phyloP scores from a whole-genome alignment of 2,329 filamentous ascomycete genomes.

The Aureobasidium namibiae region DNA sequence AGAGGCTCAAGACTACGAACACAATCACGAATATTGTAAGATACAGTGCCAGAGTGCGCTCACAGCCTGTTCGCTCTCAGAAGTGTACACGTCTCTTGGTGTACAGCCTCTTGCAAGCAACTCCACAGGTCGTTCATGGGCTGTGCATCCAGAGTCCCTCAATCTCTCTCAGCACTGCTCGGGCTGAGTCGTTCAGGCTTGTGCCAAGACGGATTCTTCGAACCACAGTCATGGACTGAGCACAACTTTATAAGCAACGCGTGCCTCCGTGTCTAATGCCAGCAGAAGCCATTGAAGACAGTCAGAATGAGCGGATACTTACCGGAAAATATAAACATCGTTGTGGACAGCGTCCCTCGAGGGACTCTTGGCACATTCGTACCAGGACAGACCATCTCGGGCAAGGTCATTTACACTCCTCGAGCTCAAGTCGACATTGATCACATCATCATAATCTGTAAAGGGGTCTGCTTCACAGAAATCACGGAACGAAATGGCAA shows the following conservation, averaged over 20 bases:
- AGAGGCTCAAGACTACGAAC: not conserved
- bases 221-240: not conserved
- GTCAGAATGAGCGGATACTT: not conserved
- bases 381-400: not conserved
- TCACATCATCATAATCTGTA: not conserved
- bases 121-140: not conserved
- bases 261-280: not conserved
- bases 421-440: not conserved
- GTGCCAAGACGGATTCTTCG: constrained; percentile 9
- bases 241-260: not conserved
- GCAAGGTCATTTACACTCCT: not conserved
- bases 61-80: too few species aligned
- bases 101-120: not conserved
- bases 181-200: not conserved
- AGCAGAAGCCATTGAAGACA: too few species aligned
- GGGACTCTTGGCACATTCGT: not conserved
- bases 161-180: not conserved
- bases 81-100: too few species aligned
- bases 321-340: not conserved
- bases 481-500: not conserved
- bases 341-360: not conserved
- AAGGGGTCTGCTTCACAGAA: not conserved
- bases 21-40: too few species aligned
- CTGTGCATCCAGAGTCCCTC: not conserved
- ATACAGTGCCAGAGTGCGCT: too few species aligned